These are phyloP conservation scores for Hanseniaspora nectarophila DNA, from an alignment of 805 yeast species.

Conservation along the genomic window DNA sequence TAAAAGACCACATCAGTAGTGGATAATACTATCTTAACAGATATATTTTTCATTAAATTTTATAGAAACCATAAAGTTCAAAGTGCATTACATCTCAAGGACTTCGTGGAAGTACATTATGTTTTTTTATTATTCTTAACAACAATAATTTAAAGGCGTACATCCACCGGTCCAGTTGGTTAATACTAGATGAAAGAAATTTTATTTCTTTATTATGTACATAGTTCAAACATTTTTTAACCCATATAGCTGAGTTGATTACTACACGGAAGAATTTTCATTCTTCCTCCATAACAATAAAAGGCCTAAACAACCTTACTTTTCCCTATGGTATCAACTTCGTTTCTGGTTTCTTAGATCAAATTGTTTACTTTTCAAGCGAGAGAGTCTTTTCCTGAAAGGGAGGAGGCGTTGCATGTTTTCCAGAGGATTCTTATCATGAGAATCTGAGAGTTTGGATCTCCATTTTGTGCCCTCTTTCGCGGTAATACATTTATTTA, in stretches of 20 bases:
- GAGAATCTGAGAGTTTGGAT: conserved; percentile 15
- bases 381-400: conserved; percentile 11
- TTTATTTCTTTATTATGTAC: conserved; percentile 6
- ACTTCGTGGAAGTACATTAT: neutral
- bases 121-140: too few relatives aligned
- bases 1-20: conserved; percentile 35
- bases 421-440: conserved; percentile 15
- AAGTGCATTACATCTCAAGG: conserved; percentile 13
- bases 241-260: conserved; percentile 30
- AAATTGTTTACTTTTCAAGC: conserved; percentile 16
- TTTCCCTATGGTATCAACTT: conserved; percentile 28
- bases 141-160: neutral
- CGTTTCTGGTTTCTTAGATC: conserved; percentile 35
- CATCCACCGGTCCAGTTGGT: conserved; percentile 19
- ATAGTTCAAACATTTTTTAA: conserved; percentile 19
- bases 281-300: conserved; percentile 17
- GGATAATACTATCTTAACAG: conserved; percentile 34
- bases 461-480: conserved; percentile 16
- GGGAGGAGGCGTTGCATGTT: conserved; percentile 15
- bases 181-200: conserved; percentile 27
- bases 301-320: conserved; percentile 28
- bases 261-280: neutral
- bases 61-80: conserved; percentile 30
- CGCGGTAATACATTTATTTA: conserved; percentile 15
- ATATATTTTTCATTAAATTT: conserved; percentile 30